phyloP scores from a whole-genome alignment of 2,329 filamentous ascomycete species.

The Gyromitra esculenta region DNA sequence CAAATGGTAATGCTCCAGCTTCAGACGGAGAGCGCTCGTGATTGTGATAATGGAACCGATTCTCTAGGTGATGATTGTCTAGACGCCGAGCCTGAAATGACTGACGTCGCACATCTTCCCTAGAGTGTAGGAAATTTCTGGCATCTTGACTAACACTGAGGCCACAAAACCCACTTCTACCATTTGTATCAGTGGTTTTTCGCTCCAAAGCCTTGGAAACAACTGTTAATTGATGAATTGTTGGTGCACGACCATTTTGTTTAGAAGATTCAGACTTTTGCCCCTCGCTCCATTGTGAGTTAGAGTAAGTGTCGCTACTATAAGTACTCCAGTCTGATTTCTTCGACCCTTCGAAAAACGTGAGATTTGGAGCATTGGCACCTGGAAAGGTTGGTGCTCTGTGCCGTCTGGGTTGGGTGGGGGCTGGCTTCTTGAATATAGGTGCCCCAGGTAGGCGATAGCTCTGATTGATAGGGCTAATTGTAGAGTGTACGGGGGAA shows the following conservation, averaged over 20 bases:
- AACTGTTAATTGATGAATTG: neutral
- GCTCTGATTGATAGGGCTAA: slow-evolving; percentile 16
- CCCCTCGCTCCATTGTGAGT: slow-evolving; percentile 4
- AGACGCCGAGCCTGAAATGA: neutral
- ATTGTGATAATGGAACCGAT: neutral
- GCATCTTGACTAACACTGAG: slow-evolving; percentile 16
- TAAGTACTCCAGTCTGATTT: slow-evolving; percentile 36
- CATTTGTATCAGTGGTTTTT: neutral
- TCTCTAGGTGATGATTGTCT: slow-evolving; percentile 1
- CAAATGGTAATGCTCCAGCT: neutral
- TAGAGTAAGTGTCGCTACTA: neutral
- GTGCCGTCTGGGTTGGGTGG: slow-evolving; percentile 7
- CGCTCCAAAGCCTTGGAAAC: neutral
- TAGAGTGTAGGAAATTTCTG: neutral
- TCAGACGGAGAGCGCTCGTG: neutral
- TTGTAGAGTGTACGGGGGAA: slow-evolving; percentile 15
- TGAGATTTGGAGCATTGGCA: slow-evolving; percentile 13
- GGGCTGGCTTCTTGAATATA: neutral
- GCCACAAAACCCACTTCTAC: neutral
- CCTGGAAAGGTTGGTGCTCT: slow-evolving; percentile 45
- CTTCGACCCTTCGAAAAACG: slow-evolving; percentile 41
- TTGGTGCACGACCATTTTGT: neutral
- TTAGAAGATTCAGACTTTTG: slow-evolving; percentile 16
- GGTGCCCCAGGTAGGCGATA: slow-evolving; percentile 2
- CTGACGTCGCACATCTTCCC: neutral